These are phyloP conservation scores for Plicaturopsis crispa DNA, from an alignment of 768 basidiomycete genomes.

Conservation along the genomic window DNA sequence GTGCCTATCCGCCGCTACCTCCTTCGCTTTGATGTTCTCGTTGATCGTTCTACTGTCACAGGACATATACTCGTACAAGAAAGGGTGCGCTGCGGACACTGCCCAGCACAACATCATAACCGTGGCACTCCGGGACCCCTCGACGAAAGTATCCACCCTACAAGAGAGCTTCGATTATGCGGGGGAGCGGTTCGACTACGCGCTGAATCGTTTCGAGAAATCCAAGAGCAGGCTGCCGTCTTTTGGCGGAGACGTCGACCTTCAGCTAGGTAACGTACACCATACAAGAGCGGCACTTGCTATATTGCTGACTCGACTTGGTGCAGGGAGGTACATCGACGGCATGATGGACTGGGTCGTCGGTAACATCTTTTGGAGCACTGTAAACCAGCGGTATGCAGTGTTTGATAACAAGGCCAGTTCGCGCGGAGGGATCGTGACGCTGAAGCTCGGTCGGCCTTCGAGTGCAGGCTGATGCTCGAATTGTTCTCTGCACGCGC, in stretches of 20 bases:
- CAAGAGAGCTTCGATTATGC: constrained; percentile 16
- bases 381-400: constrained; percentile 13
- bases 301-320: constrained; percentile 3
- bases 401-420: no score
- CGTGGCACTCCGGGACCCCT: constrained; percentile 15
- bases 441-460: no score
- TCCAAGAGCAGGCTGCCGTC: constrained; percentile 6
- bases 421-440: no score
- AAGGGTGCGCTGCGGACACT: constrained; percentile 14
- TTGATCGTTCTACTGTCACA: no score
- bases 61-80: constrained; percentile 18
- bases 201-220: constrained; percentile 9
- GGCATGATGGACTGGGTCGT: constrained; percentile 14
- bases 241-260: no score
- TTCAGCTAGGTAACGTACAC: no score
- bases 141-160: constrained; percentile 7
- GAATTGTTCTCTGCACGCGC: no score
- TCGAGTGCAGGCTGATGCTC: no score
- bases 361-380: constrained; percentile 15
- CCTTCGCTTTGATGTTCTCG: neutral
- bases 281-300: no score
- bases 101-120: constrained; percentile 16
- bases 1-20: neutral
- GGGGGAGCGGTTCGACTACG: constrained; percentile 3
- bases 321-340: constrained; percentile 8